These are phyloP conservation scores for Curvularia verruculosa DNA, from an alignment of 2,329 filamentous ascomycete species.

Conservation along the genomic window DNA sequence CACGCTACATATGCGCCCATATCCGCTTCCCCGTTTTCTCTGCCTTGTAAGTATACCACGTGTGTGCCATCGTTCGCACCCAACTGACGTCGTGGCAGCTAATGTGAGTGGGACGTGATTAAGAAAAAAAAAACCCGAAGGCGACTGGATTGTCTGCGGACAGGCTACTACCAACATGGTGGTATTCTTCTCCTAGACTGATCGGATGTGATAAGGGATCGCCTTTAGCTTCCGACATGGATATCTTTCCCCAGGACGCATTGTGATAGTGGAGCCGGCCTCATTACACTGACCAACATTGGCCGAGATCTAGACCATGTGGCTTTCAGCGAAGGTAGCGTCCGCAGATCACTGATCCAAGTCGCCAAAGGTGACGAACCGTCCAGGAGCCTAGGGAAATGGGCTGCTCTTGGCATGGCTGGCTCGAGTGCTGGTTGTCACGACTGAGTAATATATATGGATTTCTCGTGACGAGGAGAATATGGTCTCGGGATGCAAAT, in stretches of 20 bases:
- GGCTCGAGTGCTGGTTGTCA: neutral
- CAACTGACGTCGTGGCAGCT: neutral
- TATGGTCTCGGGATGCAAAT: neutral
- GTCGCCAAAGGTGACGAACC: neutral
- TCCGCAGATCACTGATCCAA: neutral
- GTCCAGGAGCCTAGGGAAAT: neutral
- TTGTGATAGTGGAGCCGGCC: constrained; percentile 1
- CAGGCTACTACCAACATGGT: neutral
- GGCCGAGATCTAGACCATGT: neutral
- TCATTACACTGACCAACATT: neutral
- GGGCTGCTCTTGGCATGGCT: neutral
- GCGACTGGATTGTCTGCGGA: neutral
- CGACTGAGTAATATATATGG: neutral
- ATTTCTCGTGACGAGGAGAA: neutral
- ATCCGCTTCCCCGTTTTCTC: neutral
- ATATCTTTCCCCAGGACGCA: constrained; percentile 4
- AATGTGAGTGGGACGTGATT: neutral
- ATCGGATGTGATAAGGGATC: neutral
- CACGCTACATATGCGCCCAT: neutral
- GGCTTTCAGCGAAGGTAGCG: neutral
- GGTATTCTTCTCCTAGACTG: neutral
- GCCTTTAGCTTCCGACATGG: constrained; percentile 7
- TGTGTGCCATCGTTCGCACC: neutral
- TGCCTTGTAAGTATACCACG: neutral
- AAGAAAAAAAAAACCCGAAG: neutral